A percentile compares a stretch with the other conserved stretches of the same genome.
Conservation (phyloP, 306 rosid species). For the Senna tora region DNA sequence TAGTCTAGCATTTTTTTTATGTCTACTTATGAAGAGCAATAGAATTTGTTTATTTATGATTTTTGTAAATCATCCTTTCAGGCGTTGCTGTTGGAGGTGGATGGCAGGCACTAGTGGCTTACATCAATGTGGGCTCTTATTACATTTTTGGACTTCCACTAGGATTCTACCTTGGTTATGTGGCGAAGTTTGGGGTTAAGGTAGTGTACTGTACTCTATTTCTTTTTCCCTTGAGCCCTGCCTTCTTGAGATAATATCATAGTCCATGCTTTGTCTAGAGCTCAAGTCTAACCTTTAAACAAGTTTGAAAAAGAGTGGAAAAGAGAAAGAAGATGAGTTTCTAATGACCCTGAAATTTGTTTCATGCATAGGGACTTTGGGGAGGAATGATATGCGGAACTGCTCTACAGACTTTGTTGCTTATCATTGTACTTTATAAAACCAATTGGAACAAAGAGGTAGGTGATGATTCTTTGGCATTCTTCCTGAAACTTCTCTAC, state of each 20-base stretch:
- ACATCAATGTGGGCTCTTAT: constrained; percentile 76
- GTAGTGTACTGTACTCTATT: constrained; percentile 37
- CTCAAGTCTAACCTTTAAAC: too few species aligned
- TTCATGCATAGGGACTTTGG: constrained; percentile 48
- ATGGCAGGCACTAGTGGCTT: constrained; percentile 89
- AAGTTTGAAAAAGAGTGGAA: background rate
- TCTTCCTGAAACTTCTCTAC: too few species aligned
- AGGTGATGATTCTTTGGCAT: constrained; percentile 17
- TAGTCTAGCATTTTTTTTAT: background rate
- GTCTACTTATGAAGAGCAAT: constrained; percentile 12
- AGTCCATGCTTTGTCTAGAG: background rate
- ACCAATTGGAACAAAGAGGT: constrained; percentile 59
- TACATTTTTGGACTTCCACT: constrained; percentile 82
- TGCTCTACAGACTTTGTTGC: constrained; percentile 45
- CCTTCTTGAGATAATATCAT: background rate
- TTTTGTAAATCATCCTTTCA: constrained; percentile 37
- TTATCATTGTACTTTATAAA: constrained; percentile 42
- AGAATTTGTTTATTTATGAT: background rate
- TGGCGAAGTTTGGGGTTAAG: constrained; percentile 62
- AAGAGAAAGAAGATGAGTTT: background rate
- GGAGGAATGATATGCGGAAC: constrained; percentile 61
- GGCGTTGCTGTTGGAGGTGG: constrained; percentile 98
- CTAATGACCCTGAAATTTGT: constrained; percentile 27
- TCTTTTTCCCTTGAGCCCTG: background rate
- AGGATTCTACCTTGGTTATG: constrained; percentile 72